Evolutionary conservation across 352 stramenopile genomes (phyloP), one percentile per base, ranked within the genome.

Genomic region (Phytophthora boehmeriae): DNA sequence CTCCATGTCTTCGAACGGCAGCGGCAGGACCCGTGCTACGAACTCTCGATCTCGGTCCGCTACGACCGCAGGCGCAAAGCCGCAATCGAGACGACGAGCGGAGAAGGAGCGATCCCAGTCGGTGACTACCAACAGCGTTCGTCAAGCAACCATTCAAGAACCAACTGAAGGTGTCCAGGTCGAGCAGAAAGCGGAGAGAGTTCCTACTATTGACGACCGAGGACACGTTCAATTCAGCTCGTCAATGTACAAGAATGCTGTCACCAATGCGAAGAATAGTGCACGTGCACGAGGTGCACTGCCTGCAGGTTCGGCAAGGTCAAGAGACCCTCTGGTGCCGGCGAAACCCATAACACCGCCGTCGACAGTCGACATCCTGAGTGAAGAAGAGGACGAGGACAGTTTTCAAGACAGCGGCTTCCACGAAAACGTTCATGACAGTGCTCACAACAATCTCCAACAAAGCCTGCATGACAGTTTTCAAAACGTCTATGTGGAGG

Each of bases 181-280:
- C 36, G 39, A 49, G 2, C 30, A 57, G 3, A 19, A 34, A 27
- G 36, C 25, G 13, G 53, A 53, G 20, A n/a, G 50, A 39, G 19
- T 71, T 17, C 63, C 62, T 10, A 70, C 55, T n/a, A 39, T 71
- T 14, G 64, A 73, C 30, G 54, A 59, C 0, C 53, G 32, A n/a
- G 66, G 66, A 3, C 63, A 73, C 23, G 66, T 73, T 27, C 66
- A 58, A 11, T 71, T 74, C 38, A 72, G 48, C 34, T 57, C 46
- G 36, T 67, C 54, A 22, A 56, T 59, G 61, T 68, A 70, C 42
- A 65, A 48, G 48, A 57, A 57, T 43, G 52, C 60, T 1, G 62
- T 63, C 35, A 36, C 58, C 25, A 58, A 59, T 45, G 60, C 59
- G 0, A 66, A 70, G 16, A 46, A 50, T 4, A 66, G 41, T n/a